These are phyloP conservation scores for Mayamaea pseudoterrestris DNA, from an alignment of 108 stramenopile genomes.

Conservation along the genomic window DNA sequence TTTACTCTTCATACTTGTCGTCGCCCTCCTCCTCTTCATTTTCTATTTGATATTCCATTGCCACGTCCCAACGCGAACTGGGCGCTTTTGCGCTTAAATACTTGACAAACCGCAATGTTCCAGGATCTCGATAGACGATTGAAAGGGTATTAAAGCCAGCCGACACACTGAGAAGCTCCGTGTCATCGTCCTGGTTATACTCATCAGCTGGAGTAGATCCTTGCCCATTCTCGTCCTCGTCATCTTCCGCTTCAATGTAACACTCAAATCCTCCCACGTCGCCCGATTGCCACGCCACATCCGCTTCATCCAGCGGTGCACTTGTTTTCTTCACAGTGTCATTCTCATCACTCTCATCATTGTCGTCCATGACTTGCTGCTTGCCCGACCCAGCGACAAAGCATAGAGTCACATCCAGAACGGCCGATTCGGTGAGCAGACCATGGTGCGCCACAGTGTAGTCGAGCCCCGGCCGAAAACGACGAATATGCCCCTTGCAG, in stretches of 20 bases:
- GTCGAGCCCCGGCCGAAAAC: conserved; percentile 93
- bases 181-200: conserved; percentile 88
- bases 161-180: conserved; percentile 83
- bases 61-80: conserved; percentile 84
- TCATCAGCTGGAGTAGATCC: conserved; percentile 59
- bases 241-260: conserved; percentile 90
- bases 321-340: conserved; percentile 22
- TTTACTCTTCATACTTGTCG: conserved; percentile 11
- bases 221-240: conserved; percentile 26
- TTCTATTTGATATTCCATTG: conserved; percentile 74
- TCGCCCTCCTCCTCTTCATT: conserved; percentile 33
- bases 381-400: conserved; percentile 49
- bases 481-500: conserved; percentile 53
- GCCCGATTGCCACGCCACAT: conserved; percentile 77
- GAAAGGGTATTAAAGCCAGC: conserved; percentile 88
- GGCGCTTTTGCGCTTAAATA: conserved; percentile 86
- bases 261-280: conserved; percentile 93
- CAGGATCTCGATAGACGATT: conserved; percentile 85
- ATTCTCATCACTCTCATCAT: conserved; percentile 13
- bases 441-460: conserved; percentile 95
- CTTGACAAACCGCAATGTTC: conserved; percentile 93
- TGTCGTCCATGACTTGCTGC: conserved; percentile 35
- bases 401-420: conserved; percentile 85
- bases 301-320: conserved; percentile 26
- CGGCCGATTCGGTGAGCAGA: conserved; percentile 34